phyloP scores from a whole-genome alignment of 169 alveolate genomes.

The Plasmodium coatneyi region DNA sequence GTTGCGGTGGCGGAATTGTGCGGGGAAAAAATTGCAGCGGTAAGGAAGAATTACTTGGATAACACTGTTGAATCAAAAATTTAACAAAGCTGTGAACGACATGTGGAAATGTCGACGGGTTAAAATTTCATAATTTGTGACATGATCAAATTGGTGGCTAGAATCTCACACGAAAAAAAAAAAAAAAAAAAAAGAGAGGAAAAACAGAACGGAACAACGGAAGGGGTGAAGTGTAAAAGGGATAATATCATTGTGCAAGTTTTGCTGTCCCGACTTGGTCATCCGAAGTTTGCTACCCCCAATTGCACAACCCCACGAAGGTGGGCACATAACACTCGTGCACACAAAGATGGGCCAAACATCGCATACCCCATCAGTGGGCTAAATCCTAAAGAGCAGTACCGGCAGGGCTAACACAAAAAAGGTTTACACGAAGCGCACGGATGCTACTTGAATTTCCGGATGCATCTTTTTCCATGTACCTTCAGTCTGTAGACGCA shows the following conservation, averaged over 20 bases:
- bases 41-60: not conserved
- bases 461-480: constrained; percentile 51
- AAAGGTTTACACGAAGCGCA: not conserved
- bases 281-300: not conserved
- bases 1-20: not conserved
- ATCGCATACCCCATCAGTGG: not conserved
- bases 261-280: not conserved
- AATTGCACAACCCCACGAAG: not conserved
- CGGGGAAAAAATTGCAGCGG: not conserved
- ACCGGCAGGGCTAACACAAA: constrained; percentile 7
- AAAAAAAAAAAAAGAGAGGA: not conserved
- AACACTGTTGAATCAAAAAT: not conserved
- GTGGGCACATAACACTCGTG: not conserved
- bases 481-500: constrained; percentile 67
- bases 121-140: constrained; percentile 10
- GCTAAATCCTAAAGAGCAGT: not conserved
- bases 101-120: not conserved
- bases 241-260: not conserved
- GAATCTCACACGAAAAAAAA: constrained; percentile 3
- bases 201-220: not conserved
- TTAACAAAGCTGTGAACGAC: not conserved
- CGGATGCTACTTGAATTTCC: constrained; percentile 33
- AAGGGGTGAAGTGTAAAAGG: not conserved
- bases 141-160: not conserved
- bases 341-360: not conserved